Percentiles rank a stretch among this genome's conserved stretches.
These are phyloP conservation scores for Leucocoprinus sp. DNA, from an alignment of 768 basidiomycete genomes.

Conservation along the genomic window DNA sequence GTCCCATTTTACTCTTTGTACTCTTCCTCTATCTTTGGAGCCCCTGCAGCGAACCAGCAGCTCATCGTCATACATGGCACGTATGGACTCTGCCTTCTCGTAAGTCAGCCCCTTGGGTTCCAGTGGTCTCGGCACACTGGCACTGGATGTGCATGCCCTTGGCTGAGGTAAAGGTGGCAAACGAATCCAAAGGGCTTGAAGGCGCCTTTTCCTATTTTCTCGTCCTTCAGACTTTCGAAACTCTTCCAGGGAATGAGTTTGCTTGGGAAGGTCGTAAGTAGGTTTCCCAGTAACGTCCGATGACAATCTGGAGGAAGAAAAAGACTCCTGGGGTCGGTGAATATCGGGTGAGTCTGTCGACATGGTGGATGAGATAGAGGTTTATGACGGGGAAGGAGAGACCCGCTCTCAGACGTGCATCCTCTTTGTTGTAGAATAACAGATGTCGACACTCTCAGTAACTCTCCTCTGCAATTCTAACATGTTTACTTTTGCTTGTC, in stretches of 20 bases:
- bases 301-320: not conserved
- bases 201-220: constrained; percentile 48
- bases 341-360: constrained; percentile 6
- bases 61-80: constrained; percentile 72
- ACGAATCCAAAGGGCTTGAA: constrained; percentile 57
- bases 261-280: constrained; percentile 34
- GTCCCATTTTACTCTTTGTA: constrained; percentile 53
- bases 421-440: constrained; percentile 15
- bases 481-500: constrained; percentile 9
- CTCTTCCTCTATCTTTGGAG: constrained; percentile 29
- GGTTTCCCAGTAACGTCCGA: not conserved
- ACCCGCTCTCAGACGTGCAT: constrained; percentile 32
- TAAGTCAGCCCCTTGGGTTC: constrained; percentile 33
- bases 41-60: constrained; percentile 50
- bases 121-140: constrained; percentile 1
- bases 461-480: constrained; percentile 1
- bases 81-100: constrained; percentile 54
- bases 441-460: constrained; percentile 4
- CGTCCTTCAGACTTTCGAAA: constrained; percentile 59
- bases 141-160: constrained; percentile 6
- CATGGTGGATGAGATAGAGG: constrained; percentile 10
- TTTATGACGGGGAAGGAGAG: constrained; percentile 17
- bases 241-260: constrained; percentile 44
- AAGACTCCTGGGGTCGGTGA: not conserved
- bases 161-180: constrained; percentile 30